Conservation (phyloP, 78 protist genomes). For the Dictyostelium capitatum region DNA sequence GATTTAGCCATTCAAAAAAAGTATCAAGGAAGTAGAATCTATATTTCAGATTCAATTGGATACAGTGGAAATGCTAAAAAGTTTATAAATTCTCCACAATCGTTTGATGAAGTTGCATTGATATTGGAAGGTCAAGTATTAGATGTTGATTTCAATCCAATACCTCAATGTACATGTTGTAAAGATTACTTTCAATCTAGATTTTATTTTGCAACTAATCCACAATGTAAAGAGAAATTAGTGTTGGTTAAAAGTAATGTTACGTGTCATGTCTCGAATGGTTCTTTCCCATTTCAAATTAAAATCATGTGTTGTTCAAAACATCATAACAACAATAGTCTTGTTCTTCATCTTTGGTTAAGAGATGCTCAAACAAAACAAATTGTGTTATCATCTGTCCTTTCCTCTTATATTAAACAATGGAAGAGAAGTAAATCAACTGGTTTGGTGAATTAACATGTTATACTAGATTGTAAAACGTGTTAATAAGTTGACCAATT, state of each 20-base stretch:
- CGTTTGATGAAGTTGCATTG: slow-evolving; percentile 48
- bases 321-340: slow-evolving; percentile 68
- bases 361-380: slow-evolving; percentile 47
- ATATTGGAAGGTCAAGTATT: slow-evolving; percentile 53
- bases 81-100: slow-evolving; percentile 53
- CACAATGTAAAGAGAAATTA: slow-evolving; percentile 63
- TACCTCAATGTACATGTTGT: slow-evolving; percentile 57
- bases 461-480: not conserved
- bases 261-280: slow-evolving; percentile 23
- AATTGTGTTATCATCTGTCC: slow-evolving; percentile 59
- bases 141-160: slow-evolving; percentile 66
- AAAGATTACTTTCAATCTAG: slow-evolving; percentile 70
- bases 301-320: slow-evolving; percentile 78
- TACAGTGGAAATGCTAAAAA: slow-evolving; percentile 75
- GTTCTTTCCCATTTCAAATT: slow-evolving; percentile 46
- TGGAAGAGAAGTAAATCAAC: slow-evolving; percentile 78
- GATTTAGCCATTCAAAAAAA: slow-evolving; percentile 33
- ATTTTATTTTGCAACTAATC: slow-evolving; percentile 70
- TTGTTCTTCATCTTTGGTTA: slow-evolving; percentile 63
- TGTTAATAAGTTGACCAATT: not conserved
- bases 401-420: slow-evolving; percentile 56
- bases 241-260: slow-evolving; percentile 62
- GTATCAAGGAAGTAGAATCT: slow-evolving; percentile 46
- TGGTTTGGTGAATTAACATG: too few relatives aligned
- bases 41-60: slow-evolving; percentile 52